Evolutionary conservation across 2,329 filamentous ascomycete genomes (phyloP), one percentile per base, ranked within the genome.

Genomic region (Sporothrix phasma): DNA sequence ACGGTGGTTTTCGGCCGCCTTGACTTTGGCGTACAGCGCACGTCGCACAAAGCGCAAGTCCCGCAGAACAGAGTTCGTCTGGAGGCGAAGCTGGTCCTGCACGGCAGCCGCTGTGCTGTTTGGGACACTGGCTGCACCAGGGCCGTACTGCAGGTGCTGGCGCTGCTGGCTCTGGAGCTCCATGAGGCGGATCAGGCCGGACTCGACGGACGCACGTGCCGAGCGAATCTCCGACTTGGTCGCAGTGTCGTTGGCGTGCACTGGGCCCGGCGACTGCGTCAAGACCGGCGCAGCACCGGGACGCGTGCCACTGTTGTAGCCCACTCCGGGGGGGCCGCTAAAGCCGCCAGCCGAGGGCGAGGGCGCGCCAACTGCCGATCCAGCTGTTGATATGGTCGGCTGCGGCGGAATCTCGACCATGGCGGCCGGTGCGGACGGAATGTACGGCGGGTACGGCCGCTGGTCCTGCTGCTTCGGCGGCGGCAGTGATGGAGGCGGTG

Each of bases 1-100:
- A 41, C 82, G 76, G 51, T 79, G 76, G 39, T 74, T 73, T 71
- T 84, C 79, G 0, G 77, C 78, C 11, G 71, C 72, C 67, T 75
- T 78, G 39, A 76, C 74, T 49, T 82, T 68, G 2, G 72, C 72
- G 4, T 75, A 72, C 3, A 84, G 75, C 66, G 80, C 76, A 24
- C 73, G 72, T 22, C 80, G 74, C 67, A 84, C 69, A 0, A 69
- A 71, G 46, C 73, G 75, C 66, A 85, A 68, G 61, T 83, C 79
- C 19, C 71, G 72, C 10, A 81, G 67, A n/a, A 79, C 74, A 7
- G 77, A 67, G 31, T 71, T 74, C 5, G 76, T 75, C 69, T 82
- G 79, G 5, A 69, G 67, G 6, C 77, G 73, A 53, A 83, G 70
- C 31, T 76, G 77, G 3, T 75, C 72, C 53, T 81, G 77, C 39